Conservation (phyloP, 2,329 filamentous ascomycete species). For the Phaeophleospora eucalypticola region DNA sequence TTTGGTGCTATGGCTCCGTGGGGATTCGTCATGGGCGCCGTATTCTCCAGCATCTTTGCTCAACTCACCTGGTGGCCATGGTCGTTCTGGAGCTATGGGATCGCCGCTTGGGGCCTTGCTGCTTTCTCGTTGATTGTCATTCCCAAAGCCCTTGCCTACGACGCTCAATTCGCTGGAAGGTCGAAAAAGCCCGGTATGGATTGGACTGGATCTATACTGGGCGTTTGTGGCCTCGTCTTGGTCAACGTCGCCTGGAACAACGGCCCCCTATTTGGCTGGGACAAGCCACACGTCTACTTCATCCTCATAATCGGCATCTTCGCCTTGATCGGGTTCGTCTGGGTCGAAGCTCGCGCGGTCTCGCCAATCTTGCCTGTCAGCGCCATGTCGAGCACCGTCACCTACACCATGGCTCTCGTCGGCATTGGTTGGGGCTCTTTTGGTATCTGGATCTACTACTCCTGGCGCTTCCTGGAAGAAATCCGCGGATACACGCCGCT, state of each 20-base stretch:
- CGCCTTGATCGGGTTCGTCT: constrained; percentile 28
- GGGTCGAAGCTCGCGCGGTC: constrained; percentile 25
- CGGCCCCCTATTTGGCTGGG: constrained; percentile 32
- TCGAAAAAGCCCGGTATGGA: constrained; percentile 20
- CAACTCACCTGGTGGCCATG: constrained; percentile 34
- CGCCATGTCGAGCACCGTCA: constrained; percentile 23
- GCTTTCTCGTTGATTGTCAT: constrained; percentile 26
- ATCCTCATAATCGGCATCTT: constrained; percentile 29
- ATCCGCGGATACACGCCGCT: constrained; percentile 33
- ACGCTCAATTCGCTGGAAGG: constrained; percentile 17
- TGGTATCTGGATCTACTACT: constrained; percentile 34
- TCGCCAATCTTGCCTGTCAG: constrained; percentile 26
- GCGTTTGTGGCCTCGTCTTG: constrained; percentile 30
- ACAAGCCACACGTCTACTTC: constrained; percentile 27
- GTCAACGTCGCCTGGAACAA: constrained; percentile 34
- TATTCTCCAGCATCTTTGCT: constrained; percentile 34
- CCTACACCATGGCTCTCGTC: constrained; percentile 28
- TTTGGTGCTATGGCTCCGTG: constrained; percentile 37
- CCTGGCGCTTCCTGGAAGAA: constrained; percentile 33
- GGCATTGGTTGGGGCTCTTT: constrained; percentile 32
- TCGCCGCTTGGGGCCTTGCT: constrained; percentile 24
- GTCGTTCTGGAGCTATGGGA: constrained; percentile 31
- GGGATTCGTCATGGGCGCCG: constrained; percentile 34
- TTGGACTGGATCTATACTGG: constrained; percentile 26
- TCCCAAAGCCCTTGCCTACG: constrained; percentile 20